Evolutionary conservation across 805 yeast species (phyloP), one percentile per base, ranked within the genome.

Genomic region (Starmerella bombi): DNA sequence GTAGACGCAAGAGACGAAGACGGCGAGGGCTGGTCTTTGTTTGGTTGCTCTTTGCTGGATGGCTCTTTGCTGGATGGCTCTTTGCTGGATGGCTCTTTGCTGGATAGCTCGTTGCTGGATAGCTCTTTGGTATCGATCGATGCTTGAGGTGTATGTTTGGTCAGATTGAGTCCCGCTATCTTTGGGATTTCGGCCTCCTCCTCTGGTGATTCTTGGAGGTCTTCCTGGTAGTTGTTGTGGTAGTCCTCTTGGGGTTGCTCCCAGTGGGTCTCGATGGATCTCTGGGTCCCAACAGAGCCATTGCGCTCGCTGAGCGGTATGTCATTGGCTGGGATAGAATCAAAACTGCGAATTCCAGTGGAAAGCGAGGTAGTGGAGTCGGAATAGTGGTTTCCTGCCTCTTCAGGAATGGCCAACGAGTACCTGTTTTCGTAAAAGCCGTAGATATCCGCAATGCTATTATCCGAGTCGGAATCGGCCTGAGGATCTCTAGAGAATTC

Each of bases 281-380:
- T 23, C 40, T 38, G 48, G 37, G 37, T 37, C 25, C 40, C 51
- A 38, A 28, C 35, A 19, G 37, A 39, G 31, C 37, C 40, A 25
- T 36, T 41, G 20, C 29, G 25, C 32, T 20, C 45, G 35, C 21
- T 32, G 30, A 20, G 22, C 9, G 34, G 20, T n/a, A 14, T 19
- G 27, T 23, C 27, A 23, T 34, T 44, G 20, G 27, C 32, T 15
- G 27, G 23, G 25, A 47, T 48, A 3, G 49, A 43, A 25, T 50
- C 56, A 14, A 49, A 28, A 32, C 55, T 50, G 17, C 47, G 43
- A 17, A 44, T 31, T 9, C 58, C 59, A 7, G 59, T 54, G 4
- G 58, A 54, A 3, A 56, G 34, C 18, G 59, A 48, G 14, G 55
- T 56, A 14, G 56, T 44, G 4, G 58, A 53, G 35, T 51, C 56